phyloP scores from a whole-genome alignment of 2,329 filamentous ascomycete genomes.

The Madurella fahalii region DNA sequence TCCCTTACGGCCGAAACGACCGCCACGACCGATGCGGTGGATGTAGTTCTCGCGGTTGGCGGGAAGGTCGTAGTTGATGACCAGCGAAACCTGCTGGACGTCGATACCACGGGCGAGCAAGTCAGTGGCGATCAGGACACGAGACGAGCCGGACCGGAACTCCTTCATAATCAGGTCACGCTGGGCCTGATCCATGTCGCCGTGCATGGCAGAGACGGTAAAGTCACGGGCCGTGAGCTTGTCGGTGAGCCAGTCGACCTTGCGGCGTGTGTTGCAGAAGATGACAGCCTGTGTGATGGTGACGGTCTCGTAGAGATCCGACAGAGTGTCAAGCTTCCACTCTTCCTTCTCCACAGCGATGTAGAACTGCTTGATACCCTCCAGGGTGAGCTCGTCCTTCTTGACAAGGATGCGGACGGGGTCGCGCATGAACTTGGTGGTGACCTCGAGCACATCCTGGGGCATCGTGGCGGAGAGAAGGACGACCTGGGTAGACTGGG shows the following conservation, averaged over 20 bases:
- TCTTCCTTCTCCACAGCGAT: slow-evolving; percentile 99
- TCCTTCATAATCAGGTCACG: slow-evolving; percentile 99
- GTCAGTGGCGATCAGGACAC: slow-evolving; percentile 97
- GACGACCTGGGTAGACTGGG: slow-evolving; percentile 96
- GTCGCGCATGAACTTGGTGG: slow-evolving; percentile 99
- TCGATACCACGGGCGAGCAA: slow-evolving; percentile 99
- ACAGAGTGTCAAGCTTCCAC: slow-evolving; percentile 99
- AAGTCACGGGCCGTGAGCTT: slow-evolving; percentile 99
- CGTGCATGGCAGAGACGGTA: slow-evolving; percentile 99
- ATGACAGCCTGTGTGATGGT: slow-evolving; percentile 99
- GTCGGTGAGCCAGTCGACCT: slow-evolving; percentile 99
- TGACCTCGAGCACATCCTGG: slow-evolving; percentile 98
- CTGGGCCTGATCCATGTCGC: slow-evolving; percentile 97
- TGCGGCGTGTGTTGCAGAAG: slow-evolving; percentile 99
- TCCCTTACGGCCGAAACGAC: slow-evolving; percentile 99
- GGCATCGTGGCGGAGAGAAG: slow-evolving; percentile 98
- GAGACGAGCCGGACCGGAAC: slow-evolving; percentile 97
- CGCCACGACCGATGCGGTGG: slow-evolving; percentile 98
- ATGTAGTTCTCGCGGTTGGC: slow-evolving; percentile 99
- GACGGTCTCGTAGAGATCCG: slow-evolving; percentile 97
- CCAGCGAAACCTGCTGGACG: slow-evolving; percentile 97
- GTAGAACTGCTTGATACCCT: slow-evolving; percentile 99
- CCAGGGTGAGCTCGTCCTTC: slow-evolving; percentile 98
- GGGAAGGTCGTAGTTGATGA: slow-evolving; percentile 99
- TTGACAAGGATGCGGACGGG: slow-evolving; percentile 98